Conservation (phyloP, 306 rosid species). For the Elaeagnus macrophylla region DNA sequence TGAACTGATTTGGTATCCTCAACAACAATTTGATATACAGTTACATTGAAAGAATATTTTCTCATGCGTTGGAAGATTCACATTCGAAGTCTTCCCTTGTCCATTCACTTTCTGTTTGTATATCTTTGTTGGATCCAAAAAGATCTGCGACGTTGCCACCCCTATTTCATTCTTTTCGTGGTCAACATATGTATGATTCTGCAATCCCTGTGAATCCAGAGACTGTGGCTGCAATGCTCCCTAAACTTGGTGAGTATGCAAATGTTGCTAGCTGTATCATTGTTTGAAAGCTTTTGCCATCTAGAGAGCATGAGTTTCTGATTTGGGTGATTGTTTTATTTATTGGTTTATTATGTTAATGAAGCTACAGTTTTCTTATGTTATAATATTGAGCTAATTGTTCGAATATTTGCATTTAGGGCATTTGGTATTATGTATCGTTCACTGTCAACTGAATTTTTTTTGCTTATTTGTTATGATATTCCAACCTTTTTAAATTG, state of each 20-base stretch:
- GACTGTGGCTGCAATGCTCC: constrained; percentile 41
- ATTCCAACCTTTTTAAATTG: constrained; percentile 10
- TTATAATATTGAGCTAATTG: too few species aligned
- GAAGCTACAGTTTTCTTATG: too few species aligned
- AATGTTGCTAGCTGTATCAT: too few species aligned
- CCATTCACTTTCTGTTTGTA: constrained; percentile 84
- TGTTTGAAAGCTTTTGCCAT: too few species aligned
- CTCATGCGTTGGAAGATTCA: constrained; percentile 83
- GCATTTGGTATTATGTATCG: too few species aligned
- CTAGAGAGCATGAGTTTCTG: too few species aligned
- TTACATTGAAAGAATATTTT: constrained; percentile 81
- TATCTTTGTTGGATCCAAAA: constrained; percentile 91
- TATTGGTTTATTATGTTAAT: too few species aligned
- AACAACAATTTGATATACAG: constrained; percentile 35
- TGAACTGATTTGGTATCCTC: constrained; percentile 10
- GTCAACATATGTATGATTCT: constrained; percentile 57
- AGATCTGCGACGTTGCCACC: constrained; percentile 52
- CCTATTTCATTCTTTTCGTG: constrained; percentile 48
- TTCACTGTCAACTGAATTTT: neutral
- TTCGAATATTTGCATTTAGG: too few species aligned
- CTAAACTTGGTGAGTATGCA: too few species aligned
- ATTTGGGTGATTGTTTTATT: too few species aligned
- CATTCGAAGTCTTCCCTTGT: constrained; percentile 91
- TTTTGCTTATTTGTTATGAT: neutral
- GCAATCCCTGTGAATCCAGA: constrained; percentile 67